These are phyloP conservation scores for Trichoderma breve DNA, from an alignment of 2,329 filamentous ascomycete species.

Conservation along the genomic window DNA sequence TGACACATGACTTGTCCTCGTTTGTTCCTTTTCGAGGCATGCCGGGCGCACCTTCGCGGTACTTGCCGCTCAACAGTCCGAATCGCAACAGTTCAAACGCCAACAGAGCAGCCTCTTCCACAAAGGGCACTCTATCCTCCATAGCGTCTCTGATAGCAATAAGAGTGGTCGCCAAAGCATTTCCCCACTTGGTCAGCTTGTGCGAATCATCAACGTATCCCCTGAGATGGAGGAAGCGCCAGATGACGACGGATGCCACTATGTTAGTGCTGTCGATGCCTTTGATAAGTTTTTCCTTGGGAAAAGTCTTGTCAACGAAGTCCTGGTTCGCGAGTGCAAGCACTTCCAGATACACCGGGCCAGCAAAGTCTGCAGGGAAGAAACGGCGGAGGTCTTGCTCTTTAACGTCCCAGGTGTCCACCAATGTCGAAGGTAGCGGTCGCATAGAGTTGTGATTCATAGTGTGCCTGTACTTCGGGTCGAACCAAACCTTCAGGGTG, in stretches of 20 bases:
- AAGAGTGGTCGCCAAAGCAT: conserved; percentile 70
- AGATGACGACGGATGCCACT: conserved; percentile 69
- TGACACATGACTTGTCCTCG: conserved; percentile 72
- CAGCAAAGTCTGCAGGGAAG: conserved; percentile 42
- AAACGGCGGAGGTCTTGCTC: conserved; percentile 52
- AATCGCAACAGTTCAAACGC: conserved; percentile 83
- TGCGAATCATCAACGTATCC: conserved; percentile 80
- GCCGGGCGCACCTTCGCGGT: conserved; percentile 56
- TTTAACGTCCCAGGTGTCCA: conserved; percentile 70
- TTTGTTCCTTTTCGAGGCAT: conserved; percentile 58
- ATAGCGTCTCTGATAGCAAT: conserved; percentile 57
- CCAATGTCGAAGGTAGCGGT: conserved; percentile 47
- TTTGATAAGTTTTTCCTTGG: conserved; percentile 55
- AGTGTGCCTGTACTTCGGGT: conserved; percentile 63
- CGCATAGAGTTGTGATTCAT: conserved; percentile 58
- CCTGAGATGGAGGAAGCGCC: conserved; percentile 85
- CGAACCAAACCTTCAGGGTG: conserved; percentile 80
- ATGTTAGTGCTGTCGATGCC: conserved; percentile 67
- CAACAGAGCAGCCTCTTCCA: conserved; percentile 77
- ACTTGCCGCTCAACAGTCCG: conserved; percentile 70
- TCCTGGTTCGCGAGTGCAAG: conserved; percentile 65
- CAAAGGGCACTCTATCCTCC: conserved; percentile 43
- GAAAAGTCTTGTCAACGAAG: conserved; percentile 68
- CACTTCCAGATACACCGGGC: conserved; percentile 57
- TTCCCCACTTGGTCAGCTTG: conserved; percentile 79